Percentiles rank a stretch among this genome's conserved stretches.
Conservation (phyloP, 2,329 filamentous ascomycete genomes). For the Ophiocordyceps camponoti-leonardi region DNA sequence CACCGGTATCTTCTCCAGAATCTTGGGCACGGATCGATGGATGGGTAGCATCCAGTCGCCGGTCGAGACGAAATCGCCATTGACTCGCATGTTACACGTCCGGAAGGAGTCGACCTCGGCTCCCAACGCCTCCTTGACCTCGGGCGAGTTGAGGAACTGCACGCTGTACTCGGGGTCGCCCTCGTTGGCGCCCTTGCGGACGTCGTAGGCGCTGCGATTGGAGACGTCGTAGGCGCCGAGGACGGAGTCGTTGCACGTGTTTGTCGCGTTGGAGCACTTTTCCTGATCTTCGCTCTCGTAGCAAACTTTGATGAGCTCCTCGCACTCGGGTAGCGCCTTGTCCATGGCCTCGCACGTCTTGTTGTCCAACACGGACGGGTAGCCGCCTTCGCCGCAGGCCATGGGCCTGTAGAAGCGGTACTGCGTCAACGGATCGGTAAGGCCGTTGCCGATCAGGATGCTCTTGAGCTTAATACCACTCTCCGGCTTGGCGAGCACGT, state of each 20-base stretch:
- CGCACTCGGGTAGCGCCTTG: conserved; percentile 74
- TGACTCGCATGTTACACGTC: not conserved
- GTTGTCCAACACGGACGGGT: conserved; percentile 66
- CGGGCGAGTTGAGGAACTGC: not conserved
- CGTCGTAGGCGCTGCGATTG: not conserved
- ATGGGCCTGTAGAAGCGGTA: conserved; percentile 74
- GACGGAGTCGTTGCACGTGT: not conserved
- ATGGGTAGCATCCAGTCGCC: not conserved
- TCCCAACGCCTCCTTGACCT: not conserved
- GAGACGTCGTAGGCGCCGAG: not conserved
- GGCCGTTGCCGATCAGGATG: conserved; percentile 83
- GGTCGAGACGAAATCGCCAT: not conserved
- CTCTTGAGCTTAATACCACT: conserved; percentile 88
- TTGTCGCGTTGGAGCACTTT: conserved; percentile 69
- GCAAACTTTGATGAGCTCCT: conserved; percentile 72
- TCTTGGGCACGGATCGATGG: not conserved
- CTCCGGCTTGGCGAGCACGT: conserved; percentile 77
- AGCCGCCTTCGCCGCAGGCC: conserved; percentile 91
- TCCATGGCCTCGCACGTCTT: conserved; percentile 75
- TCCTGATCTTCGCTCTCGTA: conserved; percentile 80
- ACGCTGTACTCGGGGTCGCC: not conserved
- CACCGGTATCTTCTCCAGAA: conserved; percentile 75
- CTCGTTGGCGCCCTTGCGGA: not conserved
- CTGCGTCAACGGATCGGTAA: conserved; percentile 84
- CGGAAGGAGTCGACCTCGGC: not conserved